Base-by-base conservation (phyloP, 1,284 basidiomycete species). In the Malassezia restricta region DNA sequence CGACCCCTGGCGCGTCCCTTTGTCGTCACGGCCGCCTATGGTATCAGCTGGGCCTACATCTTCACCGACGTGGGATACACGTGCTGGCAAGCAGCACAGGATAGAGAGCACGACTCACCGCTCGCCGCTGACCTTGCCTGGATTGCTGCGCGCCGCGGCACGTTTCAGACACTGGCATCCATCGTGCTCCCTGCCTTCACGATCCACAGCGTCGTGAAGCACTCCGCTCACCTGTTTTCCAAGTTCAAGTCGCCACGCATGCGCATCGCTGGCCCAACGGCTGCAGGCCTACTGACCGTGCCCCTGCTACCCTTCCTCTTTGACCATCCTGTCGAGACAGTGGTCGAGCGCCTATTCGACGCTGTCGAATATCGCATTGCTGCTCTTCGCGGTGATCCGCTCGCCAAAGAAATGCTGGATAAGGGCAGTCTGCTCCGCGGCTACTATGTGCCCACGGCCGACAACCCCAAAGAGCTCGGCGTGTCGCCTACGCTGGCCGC, bases 1-100 rank as follows among this genome's bases (percentile, higher is more conserved):
- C 79, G 89, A 29, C 89, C 89, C 1, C 80, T 92, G 35, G 85
- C 91, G 3, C 80, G 81, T 14, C 86, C 87, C 0, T 79, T 76
- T 62, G 64, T 87, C 11, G 87, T 89, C n/a, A 80, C 79, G 2
- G 83, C 83, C 30, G 86, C 86, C 4, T 92, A 92, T 74, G 87
- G 83, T 24, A 76, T 90, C 53, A 88, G 86, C 0, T 92, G 87
- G 87, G 73, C 85, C 32, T 74, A 79, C 63, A 68, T 78, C 30
- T 70, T 71, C 63, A 87, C 86, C 44, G 90, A 94, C 68, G 87
- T 92, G 37, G 79, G 80, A n/a, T 92, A 88, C 74, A 88, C 91
- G 68, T 82, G 87, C 4, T 94, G 88, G 77, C 90, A 61, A 20
- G 65, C 66, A 1, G 45, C 57, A 5, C 47, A 65, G 43, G 52